phyloP scores from a whole-genome alignment of 768 basidiomycete genomes.

The Lactarius sanguifluus region DNA sequence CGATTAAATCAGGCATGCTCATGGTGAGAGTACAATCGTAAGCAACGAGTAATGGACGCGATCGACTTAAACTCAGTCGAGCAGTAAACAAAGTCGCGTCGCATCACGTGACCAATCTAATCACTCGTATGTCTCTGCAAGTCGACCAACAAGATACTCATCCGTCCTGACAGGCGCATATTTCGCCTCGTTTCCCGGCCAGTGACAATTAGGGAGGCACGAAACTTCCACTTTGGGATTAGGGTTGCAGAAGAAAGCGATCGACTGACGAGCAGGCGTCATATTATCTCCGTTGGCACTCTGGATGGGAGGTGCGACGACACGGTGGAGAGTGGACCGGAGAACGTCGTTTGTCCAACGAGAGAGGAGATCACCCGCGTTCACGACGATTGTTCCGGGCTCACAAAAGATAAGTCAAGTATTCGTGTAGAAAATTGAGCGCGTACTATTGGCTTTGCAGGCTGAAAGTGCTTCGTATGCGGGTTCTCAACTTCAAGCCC shows the following conservation, averaged over 20 bases:
- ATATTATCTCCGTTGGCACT: slow-evolving; percentile 51
- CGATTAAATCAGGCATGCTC: slow-evolving; percentile 8
- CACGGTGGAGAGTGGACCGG: slow-evolving; percentile 78
- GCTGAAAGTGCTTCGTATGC: slow-evolving; percentile 66
- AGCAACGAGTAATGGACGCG: slow-evolving; percentile 2
- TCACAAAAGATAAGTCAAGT: slow-evolving; percentile 34
- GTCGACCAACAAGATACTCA: slow-evolving; percentile 71
- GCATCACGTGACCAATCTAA: slow-evolving; percentile 26
- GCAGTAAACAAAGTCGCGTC: slow-evolving; percentile 30
- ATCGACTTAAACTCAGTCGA: neutral
- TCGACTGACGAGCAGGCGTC: slow-evolving; percentile 70
- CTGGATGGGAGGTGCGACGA: slow-evolving; percentile 67
- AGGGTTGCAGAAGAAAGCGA: slow-evolving; percentile 88
- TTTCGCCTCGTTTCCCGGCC: slow-evolving; percentile 54
- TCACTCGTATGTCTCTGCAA: slow-evolving; percentile 55
- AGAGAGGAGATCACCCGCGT: slow-evolving; percentile 76
- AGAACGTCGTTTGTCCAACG: slow-evolving; percentile 84
- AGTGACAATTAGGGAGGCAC: slow-evolving; percentile 63
- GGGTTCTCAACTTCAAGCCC: slow-evolving; percentile 83
- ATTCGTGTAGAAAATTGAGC: neutral
- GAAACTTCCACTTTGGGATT: slow-evolving; percentile 66
- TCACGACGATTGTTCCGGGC: slow-evolving; percentile 81
- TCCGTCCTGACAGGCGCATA: slow-evolving; percentile 73
- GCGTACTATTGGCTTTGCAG: slow-evolving; percentile 75
- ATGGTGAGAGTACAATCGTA: slow-evolving; percentile 1